Percentiles rank a stretch among this genome's conserved stretches.
Evolutionary conservation across 179 eudicot species (phyloP).

Genomic region (Silene noctiflora): DNA sequence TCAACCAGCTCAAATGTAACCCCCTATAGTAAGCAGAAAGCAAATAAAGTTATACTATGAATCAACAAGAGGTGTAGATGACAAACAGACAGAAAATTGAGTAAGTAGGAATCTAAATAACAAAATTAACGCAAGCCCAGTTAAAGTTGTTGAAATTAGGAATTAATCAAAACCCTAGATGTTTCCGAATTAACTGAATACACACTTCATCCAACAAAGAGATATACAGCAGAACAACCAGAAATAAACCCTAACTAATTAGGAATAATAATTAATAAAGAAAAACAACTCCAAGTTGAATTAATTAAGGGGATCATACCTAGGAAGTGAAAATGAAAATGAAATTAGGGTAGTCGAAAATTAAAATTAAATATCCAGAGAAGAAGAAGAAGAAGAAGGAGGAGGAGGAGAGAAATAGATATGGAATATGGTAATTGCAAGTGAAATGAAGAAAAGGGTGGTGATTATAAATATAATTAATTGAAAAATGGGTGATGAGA

Average conservation of each 20-base stretch:
- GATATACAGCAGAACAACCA: not conserved
- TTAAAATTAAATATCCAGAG: too few species aligned
- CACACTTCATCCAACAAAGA: not conserved
- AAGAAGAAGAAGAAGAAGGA: too few species aligned
- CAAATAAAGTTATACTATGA: not conserved
- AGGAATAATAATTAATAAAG: not conserved
- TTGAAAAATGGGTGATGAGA: too few species aligned
- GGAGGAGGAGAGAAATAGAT: too few species aligned
- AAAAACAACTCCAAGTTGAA: not conserved
- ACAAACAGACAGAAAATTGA: too few species aligned
- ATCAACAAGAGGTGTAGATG: not conserved
- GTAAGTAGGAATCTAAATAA: too few species aligned
- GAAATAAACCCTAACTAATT: conserved; percentile 20
- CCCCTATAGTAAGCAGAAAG: conserved; percentile 16
- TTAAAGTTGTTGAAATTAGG: conserved; percentile 2
- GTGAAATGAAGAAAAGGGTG: too few species aligned
- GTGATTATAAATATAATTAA: too few species aligned
- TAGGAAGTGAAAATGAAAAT: too few species aligned
- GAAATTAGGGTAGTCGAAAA: too few species aligned
- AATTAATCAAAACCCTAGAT: conserved; percentile 29
- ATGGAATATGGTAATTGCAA: too few species aligned
- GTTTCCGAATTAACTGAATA: not conserved
- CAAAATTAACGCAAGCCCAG: conserved; percentile 5
- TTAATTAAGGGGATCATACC: not conserved
- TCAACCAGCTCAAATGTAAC: not conserved